Conservation (phyloP, 306 rosid genomes). For the Gastrolobium villosum region DNA sequence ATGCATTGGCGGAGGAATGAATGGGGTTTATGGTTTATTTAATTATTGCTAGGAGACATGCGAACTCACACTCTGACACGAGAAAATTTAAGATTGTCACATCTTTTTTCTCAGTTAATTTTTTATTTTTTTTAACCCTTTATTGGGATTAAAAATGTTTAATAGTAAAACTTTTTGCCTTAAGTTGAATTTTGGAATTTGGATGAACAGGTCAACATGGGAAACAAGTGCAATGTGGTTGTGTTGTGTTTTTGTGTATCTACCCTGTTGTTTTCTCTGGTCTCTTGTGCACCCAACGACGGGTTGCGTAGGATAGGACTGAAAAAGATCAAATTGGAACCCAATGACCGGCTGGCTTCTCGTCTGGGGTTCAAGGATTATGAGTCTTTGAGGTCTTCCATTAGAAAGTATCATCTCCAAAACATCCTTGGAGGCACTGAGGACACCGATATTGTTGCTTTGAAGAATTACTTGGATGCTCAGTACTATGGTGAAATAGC, state of each 20-base stretch:
- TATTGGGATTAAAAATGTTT: background rate
- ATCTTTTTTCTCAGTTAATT: background rate
- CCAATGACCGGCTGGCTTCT: conserved; percentile 51
- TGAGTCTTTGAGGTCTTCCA: conserved; percentile 47
- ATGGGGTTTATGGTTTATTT: conserved; percentile 17
- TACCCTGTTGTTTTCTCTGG: conserved; percentile 61
- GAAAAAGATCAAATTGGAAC: conserved; percentile 65
- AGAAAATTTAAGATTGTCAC: background rate
- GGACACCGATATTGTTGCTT: conserved; percentile 60
- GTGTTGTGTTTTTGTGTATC: conserved; percentile 61
- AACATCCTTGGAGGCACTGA: conserved; percentile 48
- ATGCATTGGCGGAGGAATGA: background rate
- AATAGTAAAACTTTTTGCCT: background rate
- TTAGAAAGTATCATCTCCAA: conserved; percentile 54
- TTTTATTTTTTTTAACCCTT: too few relatives aligned
- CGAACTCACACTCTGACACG: background rate
- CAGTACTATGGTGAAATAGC: conserved; percentile 90
- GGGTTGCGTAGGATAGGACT: conserved; percentile 80
- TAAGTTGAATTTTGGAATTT: conserved; percentile 21
- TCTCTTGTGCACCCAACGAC: conserved; percentile 54
- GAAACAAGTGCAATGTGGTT: conserved; percentile 49
- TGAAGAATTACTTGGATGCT: conserved; percentile 94
- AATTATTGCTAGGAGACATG: conserved; percentile 10
- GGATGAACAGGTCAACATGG: conserved; percentile 66
- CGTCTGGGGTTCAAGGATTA: conserved; percentile 53